Conservation (phyloP, 2,329 filamentous ascomycete species). For the Neopestalotiopsis rosae region DNA sequence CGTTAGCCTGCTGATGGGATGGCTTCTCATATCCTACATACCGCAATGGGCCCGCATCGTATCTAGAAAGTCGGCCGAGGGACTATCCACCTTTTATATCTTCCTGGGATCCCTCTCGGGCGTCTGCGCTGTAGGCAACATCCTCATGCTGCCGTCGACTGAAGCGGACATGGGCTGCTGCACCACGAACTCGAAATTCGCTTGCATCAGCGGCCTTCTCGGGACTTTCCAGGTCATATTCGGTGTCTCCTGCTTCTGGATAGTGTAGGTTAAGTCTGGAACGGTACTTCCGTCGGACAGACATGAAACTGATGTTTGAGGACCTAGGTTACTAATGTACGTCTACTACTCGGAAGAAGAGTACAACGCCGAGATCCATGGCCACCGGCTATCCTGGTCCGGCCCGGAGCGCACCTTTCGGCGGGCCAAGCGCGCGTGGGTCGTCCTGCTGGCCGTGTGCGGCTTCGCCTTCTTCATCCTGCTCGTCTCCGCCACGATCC, state of each 20-base stretch:
- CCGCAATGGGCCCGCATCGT: slow-evolving; percentile 17
- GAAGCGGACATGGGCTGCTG: slow-evolving; percentile 29
- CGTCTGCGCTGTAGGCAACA: slow-evolving; percentile 20
- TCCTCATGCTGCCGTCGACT: slow-evolving; percentile 26
- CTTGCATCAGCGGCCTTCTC: slow-evolving; percentile 27
- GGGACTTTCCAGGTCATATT: slow-evolving; percentile 28
- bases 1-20: slow-evolving; percentile 11
- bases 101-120: slow-evolving; percentile 15
- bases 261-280: slow-evolving; percentile 15
- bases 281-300: neutral
- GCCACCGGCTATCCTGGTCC: slow-evolving; percentile 29
- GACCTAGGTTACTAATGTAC: slow-evolving; percentile 25
- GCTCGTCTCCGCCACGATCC: slow-evolving; percentile 24
- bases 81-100: slow-evolving; percentile 17
- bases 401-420: slow-evolving; percentile 32
- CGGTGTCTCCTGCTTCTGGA: slow-evolving; percentile 28
- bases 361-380: slow-evolving; percentile 31
- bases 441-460: slow-evolving; percentile 27
- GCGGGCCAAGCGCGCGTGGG: slow-evolving; percentile 30
- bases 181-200: slow-evolving; percentile 23
- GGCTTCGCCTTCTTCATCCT: slow-evolving; percentile 24
- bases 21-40: slow-evolving; percentile 15
- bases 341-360: slow-evolving; percentile 34
- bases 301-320: neutral
- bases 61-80: slow-evolving; percentile 13